Evolutionary conservation across 352 stramenopile species (phyloP), one percentile per base, ranked within the genome.

Genomic region (Phytophthora sojae): DNA sequence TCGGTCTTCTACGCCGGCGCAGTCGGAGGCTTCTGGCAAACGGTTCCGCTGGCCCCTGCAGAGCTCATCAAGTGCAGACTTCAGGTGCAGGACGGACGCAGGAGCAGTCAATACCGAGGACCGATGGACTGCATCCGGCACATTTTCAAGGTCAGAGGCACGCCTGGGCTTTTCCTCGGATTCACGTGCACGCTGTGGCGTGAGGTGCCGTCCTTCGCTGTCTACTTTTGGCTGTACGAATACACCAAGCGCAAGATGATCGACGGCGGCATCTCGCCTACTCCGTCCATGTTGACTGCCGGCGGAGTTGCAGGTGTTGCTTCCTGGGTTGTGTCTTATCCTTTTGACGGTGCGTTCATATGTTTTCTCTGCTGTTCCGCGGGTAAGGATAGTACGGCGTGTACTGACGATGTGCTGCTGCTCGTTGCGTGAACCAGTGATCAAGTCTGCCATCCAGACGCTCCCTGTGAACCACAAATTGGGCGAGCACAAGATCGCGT

Each of bases 361-460:
- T 56, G 26, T 30, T 32, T n/a, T 17, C 45, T 52, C 7, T 26
- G 45, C 25, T 71, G 37, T 54, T 64, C 30, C 12, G 32, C 25
- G 62, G 30, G 6, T 69, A 53, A 52, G 37, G 52, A 65, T 55
- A 32, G 42, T 55, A 47, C 50, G 32, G 23, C 62, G 11, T 54
- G n/a, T 49, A 51, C 53, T 72, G 53, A 76, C 47, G 4, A 53
- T 44, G n/a, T 64, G 15, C 42, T 47, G 17, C n/a, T 50, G 19
- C 11, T 2, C 1, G 0, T 14, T 57, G 15, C 39, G 39, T 44
- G 35, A 23, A 52, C 55, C 45, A 95, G 89, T 96, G 23, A 80
- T 96, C 69, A 96, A 96, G 65, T 94, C 88, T 51, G 89, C 83
- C 23, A 95, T 96, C 39, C 90, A 96, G 74, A 94, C 85, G 37